Evolutionary conservation across 768 basidiomycete genomes (phyloP).

Genomic region (Podaxis pistillaris): DNA sequence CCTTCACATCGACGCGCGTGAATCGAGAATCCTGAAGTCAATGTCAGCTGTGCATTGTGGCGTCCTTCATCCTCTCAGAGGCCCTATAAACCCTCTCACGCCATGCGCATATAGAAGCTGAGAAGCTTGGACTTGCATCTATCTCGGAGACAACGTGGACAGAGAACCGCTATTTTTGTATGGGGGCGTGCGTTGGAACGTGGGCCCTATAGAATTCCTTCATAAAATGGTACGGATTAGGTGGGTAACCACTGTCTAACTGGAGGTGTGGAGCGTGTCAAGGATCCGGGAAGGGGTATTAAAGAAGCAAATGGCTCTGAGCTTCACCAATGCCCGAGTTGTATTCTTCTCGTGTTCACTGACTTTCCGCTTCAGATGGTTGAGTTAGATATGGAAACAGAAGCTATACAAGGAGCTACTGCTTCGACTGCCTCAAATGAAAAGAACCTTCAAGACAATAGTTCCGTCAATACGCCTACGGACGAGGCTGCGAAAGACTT

Average conservation of each 20-base stretch:
- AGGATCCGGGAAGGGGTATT: background rate
- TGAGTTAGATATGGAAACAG: background rate
- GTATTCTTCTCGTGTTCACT: background rate
- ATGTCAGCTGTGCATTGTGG: background rate
- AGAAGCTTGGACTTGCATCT: background rate
- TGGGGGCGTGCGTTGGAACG: background rate
- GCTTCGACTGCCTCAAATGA: background rate
- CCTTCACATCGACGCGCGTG: background rate
- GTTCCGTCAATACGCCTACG: background rate
- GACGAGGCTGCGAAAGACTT: slow-evolving; percentile 31
- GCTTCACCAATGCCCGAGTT: too few relatives aligned
- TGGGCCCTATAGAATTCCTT: background rate
- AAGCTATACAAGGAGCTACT: background rate
- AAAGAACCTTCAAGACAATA: background rate
- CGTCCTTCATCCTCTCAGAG: background rate
- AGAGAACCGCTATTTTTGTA: background rate
- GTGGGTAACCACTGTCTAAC: background rate
- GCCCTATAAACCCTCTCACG: background rate
- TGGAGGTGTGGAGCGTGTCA: background rate
- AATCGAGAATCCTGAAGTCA: background rate
- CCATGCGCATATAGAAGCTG: background rate
- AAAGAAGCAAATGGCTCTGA: background rate
- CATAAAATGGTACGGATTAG: background rate
- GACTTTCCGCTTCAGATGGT: background rate
- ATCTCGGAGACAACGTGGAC: slow-evolving; percentile 2